These are phyloP conservation scores for Citrullus amarus DNA, from an alignment of 306 rosid species.

Conservation along the genomic window DNA sequence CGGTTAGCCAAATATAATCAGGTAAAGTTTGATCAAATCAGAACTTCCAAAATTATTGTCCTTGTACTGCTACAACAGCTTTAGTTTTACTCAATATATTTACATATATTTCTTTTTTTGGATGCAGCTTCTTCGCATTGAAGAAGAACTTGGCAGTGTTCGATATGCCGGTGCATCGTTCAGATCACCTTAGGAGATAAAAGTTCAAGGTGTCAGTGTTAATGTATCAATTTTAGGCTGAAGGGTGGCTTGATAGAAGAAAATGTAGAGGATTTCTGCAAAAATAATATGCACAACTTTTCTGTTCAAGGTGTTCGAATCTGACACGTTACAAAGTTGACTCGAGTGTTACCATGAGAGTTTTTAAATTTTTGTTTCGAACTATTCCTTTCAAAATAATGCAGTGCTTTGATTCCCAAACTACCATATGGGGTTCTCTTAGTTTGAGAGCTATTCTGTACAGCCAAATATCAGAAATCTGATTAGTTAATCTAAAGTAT, in stretches of 20 bases:
- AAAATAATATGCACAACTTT: background rate
- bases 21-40: slow-evolving; percentile 27
- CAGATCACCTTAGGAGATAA: slow-evolving; percentile 52
- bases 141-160: slow-evolving; percentile 84
- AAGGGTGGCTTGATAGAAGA: background rate
- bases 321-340: background rate
- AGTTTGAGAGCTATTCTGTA: background rate
- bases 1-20: slow-evolving; percentile 98
- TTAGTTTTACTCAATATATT: background rate
- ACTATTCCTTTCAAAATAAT: background rate
- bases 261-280: background rate
- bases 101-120: background rate
- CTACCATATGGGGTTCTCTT: background rate
- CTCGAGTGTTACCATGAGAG: background rate
- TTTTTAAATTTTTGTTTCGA: background rate
- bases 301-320: background rate
- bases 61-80: background rate
- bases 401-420: background rate
- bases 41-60: background rate
- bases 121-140: slow-evolving; percentile 92
- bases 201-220: background rate
- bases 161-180: slow-evolving; percentile 92
- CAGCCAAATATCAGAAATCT: background rate
- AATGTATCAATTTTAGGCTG: background rate
- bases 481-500: background rate